Evolutionary conservation across 768 basidiomycete genomes (phyloP), one percentile per base, ranked within the genome.

Genomic region (Coprinopsis marcescibilis): DNA sequence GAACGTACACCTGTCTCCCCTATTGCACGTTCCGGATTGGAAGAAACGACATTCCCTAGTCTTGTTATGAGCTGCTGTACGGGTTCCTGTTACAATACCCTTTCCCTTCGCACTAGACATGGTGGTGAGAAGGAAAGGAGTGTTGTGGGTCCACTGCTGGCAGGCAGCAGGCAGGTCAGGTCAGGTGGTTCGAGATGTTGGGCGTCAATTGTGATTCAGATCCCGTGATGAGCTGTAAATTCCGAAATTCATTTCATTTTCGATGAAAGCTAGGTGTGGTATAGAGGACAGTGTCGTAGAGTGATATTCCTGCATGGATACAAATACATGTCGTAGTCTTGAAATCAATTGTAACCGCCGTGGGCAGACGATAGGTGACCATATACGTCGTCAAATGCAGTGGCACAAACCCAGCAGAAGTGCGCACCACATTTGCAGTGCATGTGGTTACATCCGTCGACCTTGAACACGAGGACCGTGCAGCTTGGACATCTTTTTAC

Each of bases 401-500:
- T 8, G 29, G 29, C 10, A 23, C 55, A 56, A 13, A 50, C 36
- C 57, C 57, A 58, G 46, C 57, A 56, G 27, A 55, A 45, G 54
- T 81, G 77, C 8, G 67, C 67, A 2, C 71, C 70, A 53, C 78
- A 80, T 44, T 47, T 61, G 4, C 78, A 81, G 1, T 55, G 50
- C 62, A 80, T 71, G 55, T 78, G 78, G 56, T 80, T 77, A 59
- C 78, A 81, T 0, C 78, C 78, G 20, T 64, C 72, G 3, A 51
- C 66, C 57, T 77, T 80, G 57, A 76, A 65, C 34, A 79, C 72
- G 55, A 62, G 65, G 5, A 69, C 61, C 0, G 51, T 53, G 51
- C 78, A 81, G 11, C 54, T 46, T 1, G 77, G 76, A 48, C 78
- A 81, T 37, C 62, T 62, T 59, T 75, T 75, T 27, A 66, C 69